Percentiles rank a stretch among this genome's conserved stretches.
Conservation (phyloP, 768 basidiomycete genomes). For the Ramaria sp. region DNA sequence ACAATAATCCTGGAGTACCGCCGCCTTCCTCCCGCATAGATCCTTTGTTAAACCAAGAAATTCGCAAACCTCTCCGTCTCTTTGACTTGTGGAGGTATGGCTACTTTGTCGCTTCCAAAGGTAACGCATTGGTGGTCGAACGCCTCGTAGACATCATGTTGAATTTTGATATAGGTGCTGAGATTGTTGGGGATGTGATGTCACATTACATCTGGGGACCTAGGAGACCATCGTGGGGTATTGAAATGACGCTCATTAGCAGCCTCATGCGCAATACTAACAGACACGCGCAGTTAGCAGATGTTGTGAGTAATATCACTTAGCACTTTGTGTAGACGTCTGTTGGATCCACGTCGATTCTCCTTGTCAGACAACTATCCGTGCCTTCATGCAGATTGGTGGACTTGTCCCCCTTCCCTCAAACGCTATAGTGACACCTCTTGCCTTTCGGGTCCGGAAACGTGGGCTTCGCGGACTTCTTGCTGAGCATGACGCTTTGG, state of each 20-base stretch:
- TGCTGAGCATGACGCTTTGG: conserved; percentile 56
- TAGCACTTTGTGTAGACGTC: too few species aligned
- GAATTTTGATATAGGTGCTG: conserved; percentile 22
- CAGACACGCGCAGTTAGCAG: conserved; percentile 70
- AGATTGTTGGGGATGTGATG: conserved; percentile 56
- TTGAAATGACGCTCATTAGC: conserved; percentile 86
- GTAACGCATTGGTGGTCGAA: conserved; percentile 22
- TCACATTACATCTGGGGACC: conserved; percentile 80
- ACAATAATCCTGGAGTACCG: conserved; percentile 53
- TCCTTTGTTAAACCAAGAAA: conserved; percentile 49
- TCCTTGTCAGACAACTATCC: conserved; percentile 30
- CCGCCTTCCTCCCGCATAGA: conserved; percentile 70
- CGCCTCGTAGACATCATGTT: neutral
- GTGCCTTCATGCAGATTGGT: conserved; percentile 63
- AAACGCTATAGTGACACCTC: conserved; percentile 89
- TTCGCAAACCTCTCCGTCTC: conserved; percentile 42
- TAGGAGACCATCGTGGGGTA: conserved; percentile 83
- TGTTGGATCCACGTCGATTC: neutral
- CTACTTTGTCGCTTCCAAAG: conserved; percentile 49
- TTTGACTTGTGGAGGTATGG: conserved; percentile 70
- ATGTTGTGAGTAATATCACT: conserved; percentile 56
- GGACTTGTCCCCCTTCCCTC: conserved; percentile 80
- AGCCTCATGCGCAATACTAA: conserved; percentile 78
- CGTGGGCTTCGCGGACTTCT: conserved; percentile 75
- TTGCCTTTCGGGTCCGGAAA: conserved; percentile 74